Evolutionary conservation across 2,329 filamentous ascomycete genomes (phyloP), one percentile per base, ranked within the genome.

Genomic region (Graphilbum sp.): DNA sequence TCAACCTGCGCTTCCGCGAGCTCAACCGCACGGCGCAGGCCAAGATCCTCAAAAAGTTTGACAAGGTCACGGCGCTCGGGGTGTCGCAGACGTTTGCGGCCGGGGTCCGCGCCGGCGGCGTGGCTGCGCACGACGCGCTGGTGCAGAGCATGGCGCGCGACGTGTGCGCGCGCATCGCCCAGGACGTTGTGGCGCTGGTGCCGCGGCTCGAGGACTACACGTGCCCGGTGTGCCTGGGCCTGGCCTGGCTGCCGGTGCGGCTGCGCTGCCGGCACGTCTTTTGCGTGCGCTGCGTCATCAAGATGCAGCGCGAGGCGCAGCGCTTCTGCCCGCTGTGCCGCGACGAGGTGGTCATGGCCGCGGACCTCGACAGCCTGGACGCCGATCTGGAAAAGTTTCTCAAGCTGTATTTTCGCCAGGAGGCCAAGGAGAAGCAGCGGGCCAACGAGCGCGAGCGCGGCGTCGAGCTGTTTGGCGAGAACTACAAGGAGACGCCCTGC

Each of bases 21-120:
- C 75, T 92, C 46, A 92, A 93, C 50, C 72, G 73, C 46, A 69
- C 69, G 23, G 85, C 85, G 1, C 73, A 90, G 49, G 63, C 63
- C 25, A 93, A 93, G 55, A 93, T 93, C 37, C 59, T 93, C 38
- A 93, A 93, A 55, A 93, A 88, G 58, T 93, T 93, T 52, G 82
- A 90, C 57, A 93, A 93, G 57, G 72, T 75, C 41, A 93, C 85
- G 2, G 74, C 79, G 1, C 63, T 92, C 17, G 75, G 78, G 20
- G 75, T 79, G 1, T 74, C 74, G 30, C 61, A 69, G 27, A 66
- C 64, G 0, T 80, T 84, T 46, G 72, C 75, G 0, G 60, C n/a
- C n/a, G n/a, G n/a, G n/a, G 63, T 9, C 61, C 65, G 19, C 65
- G 82, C 37, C 61, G 66, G 38, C 68, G 73, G 3, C 66, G 72